Base-by-base conservation (phyloP, 2,329 filamentous ascomycete genomes). In the Fusarium nanum region DNA sequence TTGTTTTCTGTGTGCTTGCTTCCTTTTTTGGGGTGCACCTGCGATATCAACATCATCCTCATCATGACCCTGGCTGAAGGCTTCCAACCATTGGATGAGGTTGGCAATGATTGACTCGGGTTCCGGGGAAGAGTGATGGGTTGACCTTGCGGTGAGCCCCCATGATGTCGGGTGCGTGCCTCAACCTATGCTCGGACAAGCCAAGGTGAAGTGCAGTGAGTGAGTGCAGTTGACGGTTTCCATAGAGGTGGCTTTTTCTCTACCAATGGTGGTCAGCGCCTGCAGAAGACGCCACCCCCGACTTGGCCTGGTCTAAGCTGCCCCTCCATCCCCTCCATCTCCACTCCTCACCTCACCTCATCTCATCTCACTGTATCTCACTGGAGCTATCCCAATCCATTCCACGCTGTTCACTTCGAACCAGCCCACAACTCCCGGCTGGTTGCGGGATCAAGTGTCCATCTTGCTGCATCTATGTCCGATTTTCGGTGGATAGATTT, bases 261-360 rank as follows among this genome's bases (percentile, higher is more conserved):
- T 37, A n/a, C 34, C 34, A 37, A 37, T 65, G 67, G 67, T 74
- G 67, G 72, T 74, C 70, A 74, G 71, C 70, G 60, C 28, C 56
- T 66, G 48, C 18, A 46, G 34, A 44, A 61, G 60, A 60, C 68
- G 65, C 68, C 61, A 70, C 71, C 60, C 64, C 70, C 72, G 59
- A 59, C 62, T 42, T 60, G 62, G 62, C 60, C 34, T 60, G 62
- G 64, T 37, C 60, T 65, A 68, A 73, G 61, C 64, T 63, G 45
- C 42, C 52, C 53, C 53, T 48, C 53, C 30, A 47, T 63, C 59
- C 63, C 69, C 58, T 62, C 71, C 67, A 61, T 40, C 48, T 2
- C 18, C 32, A 32, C 12, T 52, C 9, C 67, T 47, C 68, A 53
- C 60, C 66, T 63, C 64, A 45, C 59, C 45, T 64, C 45, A 61